Conservation (phyloP, 1,284 basidiomycete species). For the Ceratobasidium sp. region DNA sequence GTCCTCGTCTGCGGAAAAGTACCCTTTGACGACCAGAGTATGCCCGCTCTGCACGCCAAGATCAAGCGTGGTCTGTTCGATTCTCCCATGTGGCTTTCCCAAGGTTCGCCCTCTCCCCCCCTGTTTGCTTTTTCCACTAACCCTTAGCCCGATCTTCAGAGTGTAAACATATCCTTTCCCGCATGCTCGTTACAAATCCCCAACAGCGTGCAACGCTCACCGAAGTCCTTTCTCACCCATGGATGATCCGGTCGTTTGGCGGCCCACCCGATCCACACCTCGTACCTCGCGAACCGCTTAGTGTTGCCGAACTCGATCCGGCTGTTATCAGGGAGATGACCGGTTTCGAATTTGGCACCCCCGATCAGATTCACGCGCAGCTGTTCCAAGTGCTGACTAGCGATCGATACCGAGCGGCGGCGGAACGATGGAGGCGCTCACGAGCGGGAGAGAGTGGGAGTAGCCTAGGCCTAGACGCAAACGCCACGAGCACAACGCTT, state of each 20-base stretch:
- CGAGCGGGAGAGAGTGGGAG: conserved; percentile 61
- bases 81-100: conserved; percentile 96
- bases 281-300: conserved; percentile 86
- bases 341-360: conserved; percentile 95
- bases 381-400: conserved; percentile 80
- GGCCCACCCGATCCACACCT: conserved; percentile 86
- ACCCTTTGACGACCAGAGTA: conserved; percentile 98
- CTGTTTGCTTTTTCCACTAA: background rate
- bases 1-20: conserved; percentile 98
- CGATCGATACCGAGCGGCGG: conserved; percentile 78
- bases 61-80: conserved; percentile 98
- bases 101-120: conserved; percentile 65
- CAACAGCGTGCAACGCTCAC: conserved; percentile 80
- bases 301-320: conserved; percentile 79
- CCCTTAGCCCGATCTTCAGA: conserved; percentile 62
- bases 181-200: conserved; percentile 98
- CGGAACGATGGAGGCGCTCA: conserved; percentile 82
- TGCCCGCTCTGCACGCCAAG: conserved; percentile 98
- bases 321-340: conserved; percentile 92
- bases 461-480: conserved; percentile 51
- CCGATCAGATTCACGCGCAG: conserved; percentile 83
- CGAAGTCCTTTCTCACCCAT: conserved; percentile 92
- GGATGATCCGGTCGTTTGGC: conserved; percentile 93
- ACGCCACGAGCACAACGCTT: conserved; percentile 4
- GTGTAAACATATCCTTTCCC: conserved; percentile 91